phyloP scores from a whole-genome alignment of 1,139 yeast genomes.

The Geotrichum histeridarum region DNA sequence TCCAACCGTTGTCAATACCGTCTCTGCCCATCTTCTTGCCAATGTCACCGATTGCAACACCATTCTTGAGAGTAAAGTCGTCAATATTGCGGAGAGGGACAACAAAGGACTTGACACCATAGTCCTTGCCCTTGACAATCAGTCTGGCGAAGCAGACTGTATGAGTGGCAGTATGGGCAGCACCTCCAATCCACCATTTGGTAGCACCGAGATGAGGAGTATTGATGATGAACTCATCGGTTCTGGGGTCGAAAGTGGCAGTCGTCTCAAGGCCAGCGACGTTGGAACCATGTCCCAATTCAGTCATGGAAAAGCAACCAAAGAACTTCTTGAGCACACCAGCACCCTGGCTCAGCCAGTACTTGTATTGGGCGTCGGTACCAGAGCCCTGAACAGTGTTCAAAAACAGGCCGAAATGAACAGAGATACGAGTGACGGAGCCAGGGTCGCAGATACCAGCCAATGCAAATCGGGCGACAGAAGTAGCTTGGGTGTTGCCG shows the following conservation, averaged over 20 bases:
- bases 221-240: slow-evolving; percentile 64
- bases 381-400: slow-evolving; percentile 67
- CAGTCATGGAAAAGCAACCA: slow-evolving; percentile 93
- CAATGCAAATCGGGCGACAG: slow-evolving; percentile 36
- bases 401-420: slow-evolving; percentile 64
- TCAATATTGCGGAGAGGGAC: slow-evolving; percentile 75
- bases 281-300: slow-evolving; percentile 89
- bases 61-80: slow-evolving; percentile 63
- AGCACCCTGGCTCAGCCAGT: slow-evolving; percentile 74
- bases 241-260: slow-evolving; percentile 63
- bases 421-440: slow-evolving; percentile 60
- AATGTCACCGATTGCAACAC: slow-evolving; percentile 79
- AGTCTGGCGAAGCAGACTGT: slow-evolving; percentile 73
- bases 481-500: slow-evolving; percentile 19
- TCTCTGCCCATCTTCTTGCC: slow-evolving; percentile 90
- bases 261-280: slow-evolving; percentile 87
- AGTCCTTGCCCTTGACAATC: slow-evolving; percentile 71
- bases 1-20: slow-evolving; percentile 80
- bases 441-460: slow-evolving; percentile 50
- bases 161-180: slow-evolving; percentile 90
- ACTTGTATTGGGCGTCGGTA: slow-evolving; percentile 51
- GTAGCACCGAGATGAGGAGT: slow-evolving; percentile 90
- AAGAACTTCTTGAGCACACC: slow-evolving; percentile 57
- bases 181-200: slow-evolving; percentile 98
- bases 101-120: slow-evolving; percentile 83